Percentiles rank a stretch among this genome's conserved stretches.
Evolutionary conservation across 768 basidiomycete genomes (phyloP).

Genomic region (Suillus fuscotomentosus): DNA sequence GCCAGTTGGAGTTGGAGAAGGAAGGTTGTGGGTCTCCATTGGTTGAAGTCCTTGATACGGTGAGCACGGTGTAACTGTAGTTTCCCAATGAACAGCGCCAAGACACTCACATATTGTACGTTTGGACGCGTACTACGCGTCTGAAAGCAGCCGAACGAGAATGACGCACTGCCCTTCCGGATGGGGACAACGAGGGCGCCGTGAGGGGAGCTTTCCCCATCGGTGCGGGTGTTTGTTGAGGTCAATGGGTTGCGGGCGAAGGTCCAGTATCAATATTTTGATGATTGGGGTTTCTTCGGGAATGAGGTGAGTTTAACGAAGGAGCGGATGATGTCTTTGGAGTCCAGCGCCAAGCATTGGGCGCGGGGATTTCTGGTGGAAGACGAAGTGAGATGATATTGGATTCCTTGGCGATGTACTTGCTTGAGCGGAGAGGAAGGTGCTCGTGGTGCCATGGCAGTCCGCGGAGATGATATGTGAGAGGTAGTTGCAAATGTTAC

Average conservation of each 20-base stretch:
- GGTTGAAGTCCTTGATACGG: background rate
- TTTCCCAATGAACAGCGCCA: background rate
- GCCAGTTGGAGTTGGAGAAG: background rate
- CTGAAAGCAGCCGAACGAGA: background rate
- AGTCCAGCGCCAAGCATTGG: background rate
- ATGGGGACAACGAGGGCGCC: background rate
- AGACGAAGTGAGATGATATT: background rate
- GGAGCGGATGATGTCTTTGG: background rate
- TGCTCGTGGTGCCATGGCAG: background rate
- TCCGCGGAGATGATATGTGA: background rate
- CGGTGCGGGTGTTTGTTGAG: background rate
- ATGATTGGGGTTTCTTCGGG: background rate
- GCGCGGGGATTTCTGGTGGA: background rate
- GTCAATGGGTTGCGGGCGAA: background rate
- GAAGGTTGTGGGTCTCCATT: background rate
- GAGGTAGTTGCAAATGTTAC: background rate
- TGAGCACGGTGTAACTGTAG: background rate
- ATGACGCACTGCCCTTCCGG: background rate
- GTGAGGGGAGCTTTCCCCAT: background rate
- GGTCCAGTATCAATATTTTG: background rate
- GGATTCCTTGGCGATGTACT: background rate
- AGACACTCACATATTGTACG: background rate
- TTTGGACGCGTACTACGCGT: background rate
- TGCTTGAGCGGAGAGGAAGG: background rate
- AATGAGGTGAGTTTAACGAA: background rate